Evolutionary conservation across 768 basidiomycete genomes (phyloP).

Genomic region (Lentinula guzmanii): DNA sequence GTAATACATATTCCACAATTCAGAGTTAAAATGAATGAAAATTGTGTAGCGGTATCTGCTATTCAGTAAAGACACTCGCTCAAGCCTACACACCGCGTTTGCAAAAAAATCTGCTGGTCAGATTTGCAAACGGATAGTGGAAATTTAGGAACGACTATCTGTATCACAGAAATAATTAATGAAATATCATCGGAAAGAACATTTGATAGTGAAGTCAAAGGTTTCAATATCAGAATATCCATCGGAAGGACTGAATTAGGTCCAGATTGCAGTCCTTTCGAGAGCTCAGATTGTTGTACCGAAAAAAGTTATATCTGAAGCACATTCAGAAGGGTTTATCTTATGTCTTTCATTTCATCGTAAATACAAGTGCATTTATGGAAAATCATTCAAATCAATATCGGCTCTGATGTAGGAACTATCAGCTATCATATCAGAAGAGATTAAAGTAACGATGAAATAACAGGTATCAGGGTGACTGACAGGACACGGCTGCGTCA

Average conservation of each 20-base stretch:
- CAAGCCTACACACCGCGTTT: neutral
- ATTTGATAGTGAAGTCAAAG: neutral
- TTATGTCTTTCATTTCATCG: neutral
- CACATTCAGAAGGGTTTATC: neutral
- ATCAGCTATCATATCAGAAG: neutral
- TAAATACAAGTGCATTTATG: neutral
- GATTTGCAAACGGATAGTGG: neutral
- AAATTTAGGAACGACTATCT: neutral
- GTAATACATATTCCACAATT: no score
- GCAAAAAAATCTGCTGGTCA: neutral
- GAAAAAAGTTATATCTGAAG: neutral
- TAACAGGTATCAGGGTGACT: neutral
- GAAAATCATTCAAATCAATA: neutral
- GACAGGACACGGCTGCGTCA: neutral
- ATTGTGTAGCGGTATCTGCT: no score
- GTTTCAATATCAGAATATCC: neutral
- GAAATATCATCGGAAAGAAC: neutral
- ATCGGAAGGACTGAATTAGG: neutral
- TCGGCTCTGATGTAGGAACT: neutral
- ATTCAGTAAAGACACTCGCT: no score
- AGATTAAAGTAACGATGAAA: neutral
- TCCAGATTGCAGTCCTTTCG: neutral
- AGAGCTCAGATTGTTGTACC: neutral
- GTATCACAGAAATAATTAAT: neutral
- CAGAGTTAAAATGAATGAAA: no score